These are phyloP conservation scores for Camellia oleifera DNA, from an alignment of 179 eudicot genomes.

Conservation along the genomic window DNA sequence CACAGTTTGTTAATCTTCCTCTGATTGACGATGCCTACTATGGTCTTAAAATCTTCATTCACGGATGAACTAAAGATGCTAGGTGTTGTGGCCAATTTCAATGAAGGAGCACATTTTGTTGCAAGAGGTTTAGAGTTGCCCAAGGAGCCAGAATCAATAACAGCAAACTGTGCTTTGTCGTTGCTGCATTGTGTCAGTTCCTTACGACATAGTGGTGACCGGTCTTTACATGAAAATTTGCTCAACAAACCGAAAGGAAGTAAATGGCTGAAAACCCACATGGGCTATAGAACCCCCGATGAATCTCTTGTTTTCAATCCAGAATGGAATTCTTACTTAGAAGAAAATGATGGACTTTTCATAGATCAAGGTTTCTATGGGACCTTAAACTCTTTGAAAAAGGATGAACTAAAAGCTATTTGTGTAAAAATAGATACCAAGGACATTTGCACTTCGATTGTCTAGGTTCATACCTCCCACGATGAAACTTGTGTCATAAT, in stretches of 20 bases:
- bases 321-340: constrained; percentile 31
- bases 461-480: constrained; percentile 20
- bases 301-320: constrained; percentile 28
- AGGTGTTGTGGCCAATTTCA: constrained; percentile 36
- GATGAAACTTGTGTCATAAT: constrained; percentile 22
- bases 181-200: constrained; percentile 14
- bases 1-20: constrained; percentile 38
- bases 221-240: constrained; percentile 9
- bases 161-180: neutral
- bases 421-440: constrained; percentile 36
- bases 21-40: constrained; percentile 39
- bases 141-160: neutral
- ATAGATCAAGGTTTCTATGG: constrained; percentile 38
- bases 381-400: constrained; percentile 19
- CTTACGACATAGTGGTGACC: constrained; percentile 11
- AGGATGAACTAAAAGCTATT: constrained; percentile 22
- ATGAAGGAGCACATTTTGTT: constrained; percentile 36
- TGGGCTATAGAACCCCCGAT: constrained; percentile 32
- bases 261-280: constrained; percentile 34
- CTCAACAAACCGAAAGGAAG: constrained; percentile 24
- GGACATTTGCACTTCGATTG: constrained; percentile 29
- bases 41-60: constrained; percentile 29
- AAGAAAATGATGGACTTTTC: constrained; percentile 37
- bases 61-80: constrained; percentile 38
- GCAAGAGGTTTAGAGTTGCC: constrained; percentile 16